Evolutionary conservation across 768 basidiomycete species (phyloP).

Genomic region (Russula sp.): DNA sequence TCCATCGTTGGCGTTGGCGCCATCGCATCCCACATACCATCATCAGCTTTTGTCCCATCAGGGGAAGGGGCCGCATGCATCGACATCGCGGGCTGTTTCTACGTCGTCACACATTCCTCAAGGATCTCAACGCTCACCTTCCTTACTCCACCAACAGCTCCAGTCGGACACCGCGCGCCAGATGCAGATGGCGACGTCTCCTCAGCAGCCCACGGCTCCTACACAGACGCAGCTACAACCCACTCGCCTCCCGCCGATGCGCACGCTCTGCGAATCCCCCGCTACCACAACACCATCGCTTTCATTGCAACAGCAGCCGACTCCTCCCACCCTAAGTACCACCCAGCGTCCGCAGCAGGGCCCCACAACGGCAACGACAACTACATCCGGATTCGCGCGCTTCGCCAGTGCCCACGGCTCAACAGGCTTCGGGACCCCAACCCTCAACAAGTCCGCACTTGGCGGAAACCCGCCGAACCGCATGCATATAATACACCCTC

Average conservation of each 20-base stretch:
- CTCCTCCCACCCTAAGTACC: background rate
- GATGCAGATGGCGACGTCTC: background rate
- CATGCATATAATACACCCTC: background rate
- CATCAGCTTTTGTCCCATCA: background rate
- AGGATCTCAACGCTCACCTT: background rate
- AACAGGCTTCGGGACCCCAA: background rate
- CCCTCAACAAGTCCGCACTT: constrained; percentile 8
- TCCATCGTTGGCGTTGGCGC: background rate
- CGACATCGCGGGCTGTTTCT: background rate
- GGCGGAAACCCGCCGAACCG: background rate
- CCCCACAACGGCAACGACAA: background rate
- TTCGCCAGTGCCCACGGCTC: constrained; percentile 12
- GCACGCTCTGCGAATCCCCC: constrained; percentile 20
- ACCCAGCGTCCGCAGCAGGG: background rate
- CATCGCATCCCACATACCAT: constrained; percentile 1
- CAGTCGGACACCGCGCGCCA: constrained; percentile 1
- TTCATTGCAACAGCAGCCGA: background rate
- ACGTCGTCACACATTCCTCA: background rate
- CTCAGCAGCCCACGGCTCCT: background rate
- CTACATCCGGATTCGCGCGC: constrained; percentile 10
- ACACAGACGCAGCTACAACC: background rate
- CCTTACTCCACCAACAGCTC: background rate
- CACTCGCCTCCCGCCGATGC: constrained; percentile 23
- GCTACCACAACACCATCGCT: background rate
- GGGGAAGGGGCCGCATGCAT: background rate